Evolutionary conservation across 2,329 filamentous ascomycete genomes (phyloP), one percentile per base, ranked within the genome.

Genomic region (Aspergillus sp.): DNA sequence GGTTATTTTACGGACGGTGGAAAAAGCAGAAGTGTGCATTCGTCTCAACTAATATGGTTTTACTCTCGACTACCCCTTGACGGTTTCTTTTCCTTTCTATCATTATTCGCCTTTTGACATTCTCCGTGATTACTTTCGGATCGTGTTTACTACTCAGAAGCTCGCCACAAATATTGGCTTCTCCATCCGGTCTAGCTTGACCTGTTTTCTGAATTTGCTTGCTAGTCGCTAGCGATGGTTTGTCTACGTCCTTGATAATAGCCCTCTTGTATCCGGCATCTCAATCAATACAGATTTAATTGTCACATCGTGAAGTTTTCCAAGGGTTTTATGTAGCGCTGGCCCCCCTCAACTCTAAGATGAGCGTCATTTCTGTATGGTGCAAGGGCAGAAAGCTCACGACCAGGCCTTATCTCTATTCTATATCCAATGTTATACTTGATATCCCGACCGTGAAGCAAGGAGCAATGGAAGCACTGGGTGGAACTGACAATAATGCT

Each of bases 151-250:
- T 63, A 65, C 66, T 69, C 66, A 65, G 68, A 68, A 64, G 61
- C 61, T 65, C 64, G 59, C 70, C 66, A 69, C 68, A 62, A 62
- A 61, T 64, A 62, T 61, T 50, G 63, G 58, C 48, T 45, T 51
- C 30, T 24, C 39, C 37, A 44, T 41, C 51, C 56, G 53, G 50
- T 60, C 55, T 60, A 60, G 59, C 66, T 65, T 68, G 66, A 59
- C 69, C 68, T 65, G 58, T 64, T 67, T 70, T 69, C 69, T 61
- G 64, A 57, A 59, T 69, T 72, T 72, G 70, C 66, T 67, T 70
- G 64, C 72, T 73, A 72, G 69, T 71, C 73, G 70, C 72, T 75
- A 74, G 72, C 72, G 72, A 74, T 73, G 71, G 72, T 72, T 67
- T 71, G 66, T 67, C 65, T 71, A 71, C 66, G 68, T 68, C 66